These are phyloP conservation scores for Chalciporus sphaerocephalus DNA, from an alignment of 768 basidiomycete species.

Conservation along the genomic window DNA sequence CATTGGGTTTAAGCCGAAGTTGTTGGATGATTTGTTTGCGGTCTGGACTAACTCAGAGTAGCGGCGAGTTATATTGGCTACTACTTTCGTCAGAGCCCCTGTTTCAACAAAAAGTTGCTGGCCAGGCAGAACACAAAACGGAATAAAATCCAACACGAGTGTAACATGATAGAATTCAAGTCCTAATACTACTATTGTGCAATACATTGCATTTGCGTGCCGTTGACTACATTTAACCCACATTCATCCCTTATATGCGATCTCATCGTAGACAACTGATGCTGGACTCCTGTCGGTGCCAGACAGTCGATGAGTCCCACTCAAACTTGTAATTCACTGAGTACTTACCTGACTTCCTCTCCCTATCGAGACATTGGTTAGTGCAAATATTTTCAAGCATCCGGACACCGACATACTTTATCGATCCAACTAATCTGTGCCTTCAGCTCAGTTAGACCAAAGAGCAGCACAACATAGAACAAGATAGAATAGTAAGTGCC, in stretches of 20 bases:
- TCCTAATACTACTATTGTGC: no score
- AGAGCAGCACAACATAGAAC: slow-evolving; percentile 39
- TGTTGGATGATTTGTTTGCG: no score
- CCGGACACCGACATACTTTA: slow-evolving; percentile 32
- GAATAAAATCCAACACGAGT: no score
- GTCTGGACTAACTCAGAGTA: no score
- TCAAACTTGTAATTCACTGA: background rate
- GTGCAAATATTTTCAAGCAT: background rate
- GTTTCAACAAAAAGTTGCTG: no score
- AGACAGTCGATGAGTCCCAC: background rate
- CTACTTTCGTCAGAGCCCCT: no score
- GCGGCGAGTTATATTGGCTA: no score
- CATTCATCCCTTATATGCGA: background rate
- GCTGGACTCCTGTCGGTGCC: slow-evolving; percentile 24
- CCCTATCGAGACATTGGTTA: slow-evolving; percentile 29
- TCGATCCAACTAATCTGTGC: slow-evolving; percentile 50
- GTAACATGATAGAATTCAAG: no score
- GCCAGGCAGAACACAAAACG: no score
- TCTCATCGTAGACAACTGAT: slow-evolving; percentile 25
- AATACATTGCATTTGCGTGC: no score
- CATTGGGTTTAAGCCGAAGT: no score
- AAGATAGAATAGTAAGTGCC: slow-evolving; percentile 8
- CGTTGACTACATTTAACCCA: no score
- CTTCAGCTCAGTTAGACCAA: slow-evolving; percentile 50
- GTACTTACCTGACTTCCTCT: slow-evolving; percentile 32